Evolutionary conservation across 2,329 filamentous ascomycete species (phyloP), one percentile per base, ranked within the genome.

Genomic region (Cordyceps tenuipes): DNA sequence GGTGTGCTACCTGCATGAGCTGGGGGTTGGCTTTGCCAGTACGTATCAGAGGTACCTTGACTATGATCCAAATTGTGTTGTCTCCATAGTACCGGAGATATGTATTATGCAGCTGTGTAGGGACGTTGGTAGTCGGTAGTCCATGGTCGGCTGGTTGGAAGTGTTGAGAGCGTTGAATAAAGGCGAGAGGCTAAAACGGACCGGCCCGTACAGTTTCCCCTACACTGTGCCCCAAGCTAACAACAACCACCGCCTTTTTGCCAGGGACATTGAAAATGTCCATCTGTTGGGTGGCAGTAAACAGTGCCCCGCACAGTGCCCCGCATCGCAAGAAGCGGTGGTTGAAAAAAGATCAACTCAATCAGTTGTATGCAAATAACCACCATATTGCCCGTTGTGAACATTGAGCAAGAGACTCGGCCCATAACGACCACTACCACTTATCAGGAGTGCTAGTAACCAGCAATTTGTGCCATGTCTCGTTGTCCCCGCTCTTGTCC

Each of bases 171-270:
- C 13, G 31, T 31, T 17, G 8, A 19, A 36, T 15, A 26, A 36
- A 13, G 34, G 34, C 34, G 8, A 36, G 34, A 56, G 21, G 23
- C 17, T 19, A 23, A 4, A 23, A 31, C n/a, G n/a, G n/a, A n/a
- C n/a, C n/a, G 39, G 48, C 26, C 48, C 56, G 56, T 46, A 51
- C 47, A 52, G 48, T 52, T 36, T 8, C 39, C 36, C 56, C 44
- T 46, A 47, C 56, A 59, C 56, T 59, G 56, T 59, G 56, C 26
- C 29, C 19, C 19, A 8, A n/a, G n/a, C 51, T 39, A 39, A 44
- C 23, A 57, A 9, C 41, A 34, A n/a, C 29, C 29, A 29, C 29
- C 29, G 36, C 29, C 19, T 19, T 19, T 19, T 23, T 36, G 47
- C 36, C n/a, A 23, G 47, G 43, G 12, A 36, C 43, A 5, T 21